Conservation (phyloP, 1,284 basidiomycete species). For the Moesziomyces antarcticus region DNA sequence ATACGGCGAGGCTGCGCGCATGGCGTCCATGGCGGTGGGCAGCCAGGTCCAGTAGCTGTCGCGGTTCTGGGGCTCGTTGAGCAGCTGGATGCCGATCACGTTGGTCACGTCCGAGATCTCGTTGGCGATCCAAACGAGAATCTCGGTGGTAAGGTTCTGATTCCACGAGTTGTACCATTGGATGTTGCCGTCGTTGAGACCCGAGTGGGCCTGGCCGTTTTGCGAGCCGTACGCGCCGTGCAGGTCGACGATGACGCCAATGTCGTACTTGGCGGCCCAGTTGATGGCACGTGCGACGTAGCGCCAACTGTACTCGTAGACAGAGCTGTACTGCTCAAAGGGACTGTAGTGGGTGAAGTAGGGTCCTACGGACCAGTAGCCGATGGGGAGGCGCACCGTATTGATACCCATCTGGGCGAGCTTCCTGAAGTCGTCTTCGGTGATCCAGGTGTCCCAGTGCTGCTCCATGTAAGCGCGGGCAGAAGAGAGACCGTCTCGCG, state of each 20-base stretch:
- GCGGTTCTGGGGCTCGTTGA: conserved; percentile 76
- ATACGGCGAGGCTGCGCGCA: conserved; percentile 72
- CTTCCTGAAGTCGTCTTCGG: conserved; percentile 69
- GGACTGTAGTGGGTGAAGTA: conserved; percentile 71
- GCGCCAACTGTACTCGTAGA: conserved; percentile 76
- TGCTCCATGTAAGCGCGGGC: conserved; percentile 74
- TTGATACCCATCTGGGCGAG: conserved; percentile 67
- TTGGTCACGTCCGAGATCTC: conserved; percentile 76
- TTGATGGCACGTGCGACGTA: conserved; percentile 75
- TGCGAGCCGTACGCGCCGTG: conserved; percentile 79
- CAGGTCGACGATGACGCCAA: conserved; percentile 81
- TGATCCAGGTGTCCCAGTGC: conserved; percentile 84
- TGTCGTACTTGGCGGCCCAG: conserved; percentile 74
- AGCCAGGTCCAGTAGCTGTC: conserved; percentile 63
- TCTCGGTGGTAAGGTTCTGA: conserved; percentile 74
- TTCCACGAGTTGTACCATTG: conserved; percentile 72
- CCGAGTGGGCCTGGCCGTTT: conserved; percentile 77
- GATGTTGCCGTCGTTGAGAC: conserved; percentile 75
- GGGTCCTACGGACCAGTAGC: conserved; percentile 69
- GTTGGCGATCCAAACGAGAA: conserved; percentile 74
- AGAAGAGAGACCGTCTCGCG: conserved; percentile 69
- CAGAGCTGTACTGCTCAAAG: conserved; percentile 73
- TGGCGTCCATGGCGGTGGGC: conserved; percentile 71
- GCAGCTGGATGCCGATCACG: conserved; percentile 77
- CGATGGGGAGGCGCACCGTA: conserved; percentile 68